Base-by-base conservation (phyloP, 176 grass and related monocot genomes). In the Oryza coarctata region DNA sequence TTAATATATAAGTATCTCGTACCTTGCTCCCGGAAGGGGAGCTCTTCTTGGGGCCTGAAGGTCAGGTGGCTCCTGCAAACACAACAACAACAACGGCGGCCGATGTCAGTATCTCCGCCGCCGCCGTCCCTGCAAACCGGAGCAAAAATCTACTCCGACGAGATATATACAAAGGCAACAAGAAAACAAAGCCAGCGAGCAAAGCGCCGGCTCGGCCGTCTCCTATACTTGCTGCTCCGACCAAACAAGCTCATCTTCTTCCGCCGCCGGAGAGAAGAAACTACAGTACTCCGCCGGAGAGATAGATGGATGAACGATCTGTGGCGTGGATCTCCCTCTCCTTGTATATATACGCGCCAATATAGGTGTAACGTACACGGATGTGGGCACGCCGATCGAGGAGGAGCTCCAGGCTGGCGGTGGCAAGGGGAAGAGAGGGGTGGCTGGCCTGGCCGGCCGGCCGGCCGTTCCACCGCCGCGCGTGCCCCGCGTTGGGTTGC, bases 31-130 rank as follows among this genome's bases (percentile, higher is more conserved):
- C 87, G 3, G 89, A 91, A 52, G 87, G 64, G 30, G 91, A 85
- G 72, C 74, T 95, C 88, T 93, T 99, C 89, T 92, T 92, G 34
- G 93, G 93, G 91, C 80, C 96, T 71, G 85, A 99, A 95, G 25
- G 96, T 99, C 89, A 87, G 95, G 69, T 95, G 88, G 80, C 95
- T 98, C 64, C 93, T 98, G 80, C 30, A 63, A 3, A n/a, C 52
- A n/a, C 5, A n/a, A 68, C 34, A 20, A 36, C 38, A 11, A 71
- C 44, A 47, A 1, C 14, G 0, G 2, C 43, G 20, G 15, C 47
- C 15, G 3, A 50, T n/a, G 15, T 50, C 47, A 50, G 47, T 44
- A 44, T 1, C 47, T 1, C 47, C 47, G 47, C 47, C 47, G 47
- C 15, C 15, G 13, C n/a, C n/a, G n/a, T n/a, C n/a, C 3, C 44